These are phyloP conservation scores for Eimeria acervulina DNA, from an alignment of 169 alveolate genomes.

Conservation along the genomic window DNA sequence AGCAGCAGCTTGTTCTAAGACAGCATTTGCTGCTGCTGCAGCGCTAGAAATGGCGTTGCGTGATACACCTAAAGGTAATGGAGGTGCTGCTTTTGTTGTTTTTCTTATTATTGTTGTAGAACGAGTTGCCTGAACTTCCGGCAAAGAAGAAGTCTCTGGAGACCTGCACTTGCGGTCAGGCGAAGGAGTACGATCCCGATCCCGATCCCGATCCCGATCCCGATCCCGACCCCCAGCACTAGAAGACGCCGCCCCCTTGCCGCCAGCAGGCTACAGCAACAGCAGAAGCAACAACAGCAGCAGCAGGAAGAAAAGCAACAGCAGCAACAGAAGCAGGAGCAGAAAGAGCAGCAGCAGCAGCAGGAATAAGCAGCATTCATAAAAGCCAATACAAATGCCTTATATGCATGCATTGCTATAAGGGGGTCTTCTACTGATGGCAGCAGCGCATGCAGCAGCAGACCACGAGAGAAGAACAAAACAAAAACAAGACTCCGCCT, in stretches of 20 bases:
- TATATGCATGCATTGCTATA: no score
- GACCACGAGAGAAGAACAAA: no score
- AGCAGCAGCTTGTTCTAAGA: slow-evolving; percentile 21
- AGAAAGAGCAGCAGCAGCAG: neutral
- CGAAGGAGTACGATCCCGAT: slow-evolving; percentile 27
- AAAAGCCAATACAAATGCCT: no score
- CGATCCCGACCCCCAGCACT: no score
- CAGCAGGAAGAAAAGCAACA: neutral
- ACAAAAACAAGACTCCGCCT: no score
- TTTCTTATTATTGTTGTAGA: slow-evolving; percentile 32
- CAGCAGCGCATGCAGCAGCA: no score
- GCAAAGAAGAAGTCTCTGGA: neutral
- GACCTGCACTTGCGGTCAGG: slow-evolving; percentile 49
- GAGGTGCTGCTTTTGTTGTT: neutral
- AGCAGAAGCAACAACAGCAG: neutral
- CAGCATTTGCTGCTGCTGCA: no score
- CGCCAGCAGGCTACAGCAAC: no score
- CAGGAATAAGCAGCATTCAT: no score
- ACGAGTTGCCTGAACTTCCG: neutral
- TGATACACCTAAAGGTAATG: neutral
- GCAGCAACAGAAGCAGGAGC: no score
- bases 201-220: neutral
- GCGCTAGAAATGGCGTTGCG: slow-evolving; percentile 4
- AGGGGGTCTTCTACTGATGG: no score
- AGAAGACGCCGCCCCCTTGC: no score